Conservation (phyloP, 495 filamentous ascomycete species). For the Penicillium cosmopolitanum region DNA sequence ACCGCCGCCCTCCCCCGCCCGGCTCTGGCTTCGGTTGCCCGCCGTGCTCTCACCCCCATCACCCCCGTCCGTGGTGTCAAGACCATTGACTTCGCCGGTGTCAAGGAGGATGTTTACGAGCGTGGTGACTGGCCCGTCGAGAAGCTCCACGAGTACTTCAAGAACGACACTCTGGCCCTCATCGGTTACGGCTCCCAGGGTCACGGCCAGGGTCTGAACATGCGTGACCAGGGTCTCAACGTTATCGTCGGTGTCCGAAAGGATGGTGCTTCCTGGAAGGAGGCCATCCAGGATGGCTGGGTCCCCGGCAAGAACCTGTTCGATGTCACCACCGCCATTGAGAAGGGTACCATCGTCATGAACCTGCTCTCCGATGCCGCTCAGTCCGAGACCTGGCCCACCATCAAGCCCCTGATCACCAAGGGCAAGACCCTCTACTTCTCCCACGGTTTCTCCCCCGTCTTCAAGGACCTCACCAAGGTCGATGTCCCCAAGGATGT, state of each 20-base stretch:
- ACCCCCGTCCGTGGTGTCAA: constrained; percentile 55
- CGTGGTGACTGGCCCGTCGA: constrained; percentile 97
- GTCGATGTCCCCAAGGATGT: constrained; percentile 94
- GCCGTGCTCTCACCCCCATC: constrained; percentile 57
- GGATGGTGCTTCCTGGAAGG: constrained; percentile 97
- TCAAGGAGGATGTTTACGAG: constrained; percentile 93
- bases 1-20: constrained; percentile 49
- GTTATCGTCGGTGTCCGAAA: constrained; percentile 98
- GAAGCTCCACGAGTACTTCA: constrained; percentile 99
- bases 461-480: constrained; percentile 99
- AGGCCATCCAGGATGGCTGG: constrained; percentile 96
- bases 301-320: constrained; percentile 97
- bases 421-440: constrained; percentile 99
- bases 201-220: constrained; percentile 98
- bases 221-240: constrained; percentile 98
- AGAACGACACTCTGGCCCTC: constrained; percentile 97
- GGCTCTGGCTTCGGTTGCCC: constrained; percentile 42
- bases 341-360: constrained; percentile 94
- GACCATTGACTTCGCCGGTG: constrained; percentile 84
- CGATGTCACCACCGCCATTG: constrained; percentile 93
- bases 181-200: constrained; percentile 99
- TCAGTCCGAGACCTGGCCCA: constrained; percentile 97
- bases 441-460: constrained; percentile 99
- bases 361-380: constrained; percentile 97
- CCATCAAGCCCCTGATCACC: constrained; percentile 95